Conservation (phyloP, 768 basidiomycete genomes). For the Calocybe gangraenosa region DNA sequence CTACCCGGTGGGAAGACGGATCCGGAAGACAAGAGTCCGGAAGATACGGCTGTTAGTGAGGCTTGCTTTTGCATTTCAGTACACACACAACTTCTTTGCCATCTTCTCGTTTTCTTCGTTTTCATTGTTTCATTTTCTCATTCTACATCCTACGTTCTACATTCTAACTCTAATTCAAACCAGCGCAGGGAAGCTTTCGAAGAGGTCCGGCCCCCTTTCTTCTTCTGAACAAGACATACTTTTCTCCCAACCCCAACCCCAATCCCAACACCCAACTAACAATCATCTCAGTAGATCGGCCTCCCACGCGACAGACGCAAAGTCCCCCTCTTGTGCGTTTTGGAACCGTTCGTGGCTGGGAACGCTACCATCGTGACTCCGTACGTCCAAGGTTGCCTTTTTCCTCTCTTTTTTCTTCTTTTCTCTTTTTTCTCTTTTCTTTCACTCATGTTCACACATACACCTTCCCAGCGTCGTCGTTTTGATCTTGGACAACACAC, state of each 20-base stretch:
- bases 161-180: not conserved
- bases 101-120: no score
- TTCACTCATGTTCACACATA: no score
- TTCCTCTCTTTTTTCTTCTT: not conserved
- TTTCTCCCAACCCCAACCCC: no score
- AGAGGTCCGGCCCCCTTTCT: slow-evolving; percentile 49
- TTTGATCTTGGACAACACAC: slow-evolving; percentile 72
- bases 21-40: slow-evolving; percentile 56
- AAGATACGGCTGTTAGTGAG: slow-evolving; percentile 73
- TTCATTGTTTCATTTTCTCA: no score
- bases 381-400: slow-evolving; percentile 40
- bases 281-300: slow-evolving; percentile 64
- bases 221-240: slow-evolving; percentile 2
- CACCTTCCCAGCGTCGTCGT: slow-evolving; percentile 85
- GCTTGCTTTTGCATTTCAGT: not conserved
- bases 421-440: not conserved
- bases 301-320: slow-evolving; percentile 65
- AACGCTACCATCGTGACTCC: slow-evolving; percentile 77
- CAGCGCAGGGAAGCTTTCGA: slow-evolving; percentile 88
- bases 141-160: no score
- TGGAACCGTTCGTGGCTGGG: slow-evolving; percentile 77
- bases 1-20: slow-evolving; percentile 86
- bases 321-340: slow-evolving; percentile 69
- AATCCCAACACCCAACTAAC: no score
- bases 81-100: no score